A percentile compares a stretch with the other conserved stretches of the same genome.
Conservation (phyloP, 805 yeast genomes). For the Middelhovenomyces tepae region DNA sequence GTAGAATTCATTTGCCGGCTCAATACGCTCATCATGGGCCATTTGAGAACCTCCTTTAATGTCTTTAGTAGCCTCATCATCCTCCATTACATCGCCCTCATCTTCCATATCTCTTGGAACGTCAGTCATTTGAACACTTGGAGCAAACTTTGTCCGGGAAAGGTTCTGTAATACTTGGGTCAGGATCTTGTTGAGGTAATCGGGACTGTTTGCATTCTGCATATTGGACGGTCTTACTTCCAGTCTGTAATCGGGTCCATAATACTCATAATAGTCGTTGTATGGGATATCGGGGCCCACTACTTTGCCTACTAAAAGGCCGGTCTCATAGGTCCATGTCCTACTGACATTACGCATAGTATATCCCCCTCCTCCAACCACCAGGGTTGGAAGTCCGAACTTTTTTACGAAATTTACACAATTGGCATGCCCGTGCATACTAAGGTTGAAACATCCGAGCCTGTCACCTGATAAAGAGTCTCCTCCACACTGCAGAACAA, state of each 20-base stretch:
- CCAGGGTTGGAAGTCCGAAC: slow-evolving; percentile 83
- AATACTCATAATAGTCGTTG: slow-evolving; percentile 94
- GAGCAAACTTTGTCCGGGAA: slow-evolving; percentile 89
- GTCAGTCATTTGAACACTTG: slow-evolving; percentile 88
- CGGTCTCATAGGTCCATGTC: slow-evolving; percentile 93
- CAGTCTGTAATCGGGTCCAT: slow-evolving; percentile 91
- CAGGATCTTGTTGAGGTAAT: slow-evolving; percentile 76
- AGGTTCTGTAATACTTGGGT: slow-evolving; percentile 68
- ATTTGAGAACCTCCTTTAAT: slow-evolving; percentile 85
- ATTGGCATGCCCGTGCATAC: slow-evolving; percentile 90
- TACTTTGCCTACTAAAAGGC: slow-evolving; percentile 55
- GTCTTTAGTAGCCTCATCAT: slow-evolving; percentile 66
- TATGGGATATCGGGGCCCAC: slow-evolving; percentile 62
- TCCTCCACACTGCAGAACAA: slow-evolving; percentile 96
- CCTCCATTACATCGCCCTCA: slow-evolving; percentile 67
- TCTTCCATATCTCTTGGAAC: slow-evolving; percentile 72
- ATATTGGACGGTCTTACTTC: slow-evolving; percentile 93
- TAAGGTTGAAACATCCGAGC: slow-evolving; percentile 85
- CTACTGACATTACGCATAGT: slow-evolving; percentile 93
- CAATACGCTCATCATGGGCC: slow-evolving; percentile 68
- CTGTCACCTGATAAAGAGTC: slow-evolving; percentile 92
- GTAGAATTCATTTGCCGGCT: slow-evolving; percentile 70
- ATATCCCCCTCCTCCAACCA: slow-evolving; percentile 96
- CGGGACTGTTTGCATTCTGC: slow-evolving; percentile 93
- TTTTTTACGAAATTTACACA: slow-evolving; percentile 85